Evolutionary conservation across 2,329 filamentous ascomycete genomes (phyloP), one percentile per base, ranked within the genome.

Genomic region (Fusarium liriodendri): DNA sequence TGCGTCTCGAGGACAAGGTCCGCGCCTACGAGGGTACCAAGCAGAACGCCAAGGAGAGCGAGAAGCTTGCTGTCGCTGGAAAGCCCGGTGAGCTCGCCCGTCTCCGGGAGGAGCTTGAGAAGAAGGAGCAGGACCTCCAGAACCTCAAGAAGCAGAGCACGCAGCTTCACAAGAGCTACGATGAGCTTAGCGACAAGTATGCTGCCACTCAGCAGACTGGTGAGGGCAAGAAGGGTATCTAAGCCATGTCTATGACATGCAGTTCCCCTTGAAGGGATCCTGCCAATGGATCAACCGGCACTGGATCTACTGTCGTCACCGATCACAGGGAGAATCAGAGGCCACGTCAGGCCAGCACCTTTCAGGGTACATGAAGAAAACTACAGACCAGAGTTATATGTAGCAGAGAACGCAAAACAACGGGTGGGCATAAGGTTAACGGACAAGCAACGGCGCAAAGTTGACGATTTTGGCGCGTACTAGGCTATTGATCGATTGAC

Each of bases 61-160:
- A 90, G 78, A 94, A 94, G 85, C 87, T 97, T 63, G 90, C 91
- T 70, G 87, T 91, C 65, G 90, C 92, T 63, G 94, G 94, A 69
- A 90, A 93, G 80, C 88, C 93, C 69, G 94, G 92, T 71, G 93
- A 97, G 86, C 90, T 98, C 73, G 89, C 89, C 63, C 83, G 85
- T 67, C 89, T 95, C 70, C 91, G 87, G 85, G 88, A 90, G 85
- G 88, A 97, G 82, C 87, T 97, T 73, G 91, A 91, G 71, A 88
- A 90, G 83, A 95, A 95, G 87, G 93, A 98, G 76, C 89, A 89
- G 76, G 95, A 98, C 79, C 90, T 98, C 77, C 90, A 93, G 84
- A 94, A 90, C 66, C 87, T 98, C 78, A 97, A 97, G 92, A 97
- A 97, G 89, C 97, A 99, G 89, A 90, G 92, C 72, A 90, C 94